phyloP scores from a whole-genome alignment of 768 basidiomycete species.

The Naganishia randhawae region DNA sequence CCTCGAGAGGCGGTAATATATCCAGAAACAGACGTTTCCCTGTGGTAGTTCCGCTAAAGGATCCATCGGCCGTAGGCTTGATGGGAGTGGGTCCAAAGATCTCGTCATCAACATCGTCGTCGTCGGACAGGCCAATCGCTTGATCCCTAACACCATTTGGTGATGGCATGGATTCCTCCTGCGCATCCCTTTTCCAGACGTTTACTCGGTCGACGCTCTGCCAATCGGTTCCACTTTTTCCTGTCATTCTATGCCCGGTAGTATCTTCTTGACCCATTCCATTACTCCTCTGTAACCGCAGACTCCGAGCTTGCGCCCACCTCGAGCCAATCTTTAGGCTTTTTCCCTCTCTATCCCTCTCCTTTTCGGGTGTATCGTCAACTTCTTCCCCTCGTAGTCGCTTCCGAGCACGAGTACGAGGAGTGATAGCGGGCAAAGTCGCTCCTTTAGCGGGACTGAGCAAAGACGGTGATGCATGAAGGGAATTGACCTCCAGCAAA shows the following conservation, averaged over 20 bases:
- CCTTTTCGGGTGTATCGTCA: constrained; percentile 27
- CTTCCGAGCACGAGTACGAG: constrained; percentile 26
- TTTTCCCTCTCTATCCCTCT: constrained; percentile 5
- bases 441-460: not conserved
- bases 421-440: constrained; percentile 13
- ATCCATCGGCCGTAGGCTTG: not conserved
- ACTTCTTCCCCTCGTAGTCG: constrained; percentile 29
- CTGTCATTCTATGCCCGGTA: not conserved
- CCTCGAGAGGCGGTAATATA: not conserved
- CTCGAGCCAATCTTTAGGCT: constrained; percentile 15
- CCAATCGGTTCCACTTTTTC: not conserved
- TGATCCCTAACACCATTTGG: too few relatives aligned
- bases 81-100: constrained; percentile 28
- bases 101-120: constrained; percentile 27
- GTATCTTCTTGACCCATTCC: not conserved
- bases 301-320: constrained; percentile 16
- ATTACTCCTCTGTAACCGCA: constrained; percentile 6
- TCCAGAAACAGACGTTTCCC: constrained; percentile 5
- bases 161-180: not conserved
- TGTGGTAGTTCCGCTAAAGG: not conserved
- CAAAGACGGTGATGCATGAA: constrained; percentile 15
- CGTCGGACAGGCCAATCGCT: not conserved
- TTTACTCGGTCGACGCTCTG: constrained; percentile 6
- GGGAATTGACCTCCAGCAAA: constrained; percentile 23
- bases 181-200: constrained; percentile 8